A percentile compares a stretch with the other conserved stretches of the same genome.
phyloP scores from a whole-genome alignment of 1,284 basidiomycete genomes.

The Wolfiporia cocos region DNA sequence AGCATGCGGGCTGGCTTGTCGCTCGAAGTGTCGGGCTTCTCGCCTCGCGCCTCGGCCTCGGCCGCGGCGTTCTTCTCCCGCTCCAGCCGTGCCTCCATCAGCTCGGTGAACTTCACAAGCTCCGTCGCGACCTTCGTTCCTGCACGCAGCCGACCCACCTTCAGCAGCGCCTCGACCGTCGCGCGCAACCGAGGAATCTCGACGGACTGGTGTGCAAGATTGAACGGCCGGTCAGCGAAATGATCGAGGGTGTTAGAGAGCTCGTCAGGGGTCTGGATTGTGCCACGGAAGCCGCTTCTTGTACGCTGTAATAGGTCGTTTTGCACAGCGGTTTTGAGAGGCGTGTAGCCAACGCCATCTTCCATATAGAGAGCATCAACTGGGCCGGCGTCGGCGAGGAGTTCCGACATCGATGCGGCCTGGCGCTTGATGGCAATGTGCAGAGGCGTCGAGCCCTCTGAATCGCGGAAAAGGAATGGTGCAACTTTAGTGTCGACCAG shows the following conservation, averaged over 20 bases:
- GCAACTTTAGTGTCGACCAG: background rate
- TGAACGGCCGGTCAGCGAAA: constrained; percentile 4
- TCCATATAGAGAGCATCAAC: background rate
- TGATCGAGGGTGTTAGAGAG: background rate
- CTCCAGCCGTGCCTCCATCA: constrained; percentile 27
- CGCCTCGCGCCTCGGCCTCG: too few species aligned
- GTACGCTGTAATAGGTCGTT: constrained; percentile 14
- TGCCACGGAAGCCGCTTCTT: constrained; percentile 2
- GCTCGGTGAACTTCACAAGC: constrained; percentile 27
- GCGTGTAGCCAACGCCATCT: background rate
- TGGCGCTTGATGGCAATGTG: background rate
- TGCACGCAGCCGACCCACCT: constrained; percentile 26
- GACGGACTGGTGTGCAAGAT: constrained; percentile 15
- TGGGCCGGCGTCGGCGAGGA: background rate
- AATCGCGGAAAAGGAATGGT: background rate
- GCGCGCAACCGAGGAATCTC: constrained; percentile 29
- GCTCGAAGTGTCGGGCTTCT: background rate
- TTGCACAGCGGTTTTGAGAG: constrained; percentile 3
- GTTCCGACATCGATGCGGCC: background rate
- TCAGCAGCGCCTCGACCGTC: constrained; percentile 28
- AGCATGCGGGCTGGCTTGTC: too few species aligned
- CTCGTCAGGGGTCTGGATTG: background rate
- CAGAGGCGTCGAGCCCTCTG: background rate
- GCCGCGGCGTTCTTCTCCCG: too few species aligned
- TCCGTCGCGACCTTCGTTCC: constrained; percentile 28